Base-by-base conservation (phyloP, 169 alveolate genomes). In the Plasmodium adleri region DNA sequence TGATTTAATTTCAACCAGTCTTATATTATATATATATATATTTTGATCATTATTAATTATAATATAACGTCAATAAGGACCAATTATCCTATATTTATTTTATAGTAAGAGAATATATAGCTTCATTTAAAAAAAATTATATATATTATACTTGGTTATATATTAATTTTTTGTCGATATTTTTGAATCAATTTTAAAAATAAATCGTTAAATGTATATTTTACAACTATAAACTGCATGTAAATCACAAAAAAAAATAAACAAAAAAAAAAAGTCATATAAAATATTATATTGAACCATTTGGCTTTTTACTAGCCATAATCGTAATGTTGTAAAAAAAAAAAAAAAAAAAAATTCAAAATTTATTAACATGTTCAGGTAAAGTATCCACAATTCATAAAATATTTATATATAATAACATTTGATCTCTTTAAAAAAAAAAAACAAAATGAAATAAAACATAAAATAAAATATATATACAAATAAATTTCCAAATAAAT, bases 311-410 rank as follows among this genome's bases (percentile, higher is more conserved):
- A 64, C 73, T 58, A 74, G 71, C 71, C 45, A 58, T 58, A 20
- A 49, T 1, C 24, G 20, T 26, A 17, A 54, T 49, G 72, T 63
- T 74, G 70, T 74, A 56, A 1, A 74, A 74, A 74, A 58, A 58
- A 74, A 74, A 73, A 73, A n/a, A 56, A 72, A 22, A 72, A 72
- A 47, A 71, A 71, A 22, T 56, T n/a, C 22, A n/a, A 56, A 56
- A 15, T 15, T 56, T 56, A 62, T 62, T 62, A 62, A 17, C 71
- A 17, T 22, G 45, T 22, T 26, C 71, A 62, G n/a, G 26, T 20
- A 62, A 26, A 22, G 26, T 7, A 60, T 15, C 32, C n/a, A 10
- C 20, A 62, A 15, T 62, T 26, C 15, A 10, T 22, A 62, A 62
- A 62, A 62, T 5, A 26, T 15, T 15, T 56, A 15, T 50, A 50